A percentile compares a stretch with the other conserved stretches of the same genome.
Evolutionary conservation across 768 basidiomycete species (phyloP).

Genomic region (Cystobasidium onofrii): DNA sequence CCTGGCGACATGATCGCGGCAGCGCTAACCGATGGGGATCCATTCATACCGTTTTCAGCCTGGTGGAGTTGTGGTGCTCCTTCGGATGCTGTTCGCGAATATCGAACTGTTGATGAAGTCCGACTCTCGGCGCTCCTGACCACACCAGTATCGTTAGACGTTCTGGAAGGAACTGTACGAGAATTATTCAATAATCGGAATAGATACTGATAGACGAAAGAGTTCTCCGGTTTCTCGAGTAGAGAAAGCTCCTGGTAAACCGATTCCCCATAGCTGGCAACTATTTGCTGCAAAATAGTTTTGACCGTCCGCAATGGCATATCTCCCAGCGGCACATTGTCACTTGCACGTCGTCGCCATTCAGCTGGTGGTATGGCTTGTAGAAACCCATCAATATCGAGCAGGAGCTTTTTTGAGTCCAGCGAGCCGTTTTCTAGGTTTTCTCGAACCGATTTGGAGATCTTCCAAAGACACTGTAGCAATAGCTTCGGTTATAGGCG

Average conservation of each 20-base stretch:
- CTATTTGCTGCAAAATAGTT: slow-evolving; percentile 93
- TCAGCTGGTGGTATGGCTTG: slow-evolving; percentile 90
- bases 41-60: background rate
- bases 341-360: slow-evolving; percentile 84
- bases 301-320: slow-evolving; percentile 97
- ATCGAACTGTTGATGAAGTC: background rate
- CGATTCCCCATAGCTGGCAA: slow-evolving; percentile 81
- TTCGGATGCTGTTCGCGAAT: background rate
- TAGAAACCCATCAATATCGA: slow-evolving; percentile 86
- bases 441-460: slow-evolving; percentile 86
- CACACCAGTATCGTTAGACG: no score
- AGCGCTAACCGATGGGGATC: background rate
- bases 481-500: no score
- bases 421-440: slow-evolving; percentile 71
- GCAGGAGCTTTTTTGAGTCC: slow-evolving; percentile 79
- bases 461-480: slow-evolving; percentile 94
- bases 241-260: slow-evolving; percentile 83
- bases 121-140: no score
- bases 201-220: slow-evolving; percentile 90
- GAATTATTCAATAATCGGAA: slow-evolving; percentile 69
- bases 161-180: background rate
- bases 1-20: slow-evolving; percentile 5
- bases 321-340: slow-evolving; percentile 87
- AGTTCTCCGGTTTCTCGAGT: slow-evolving; percentile 94
- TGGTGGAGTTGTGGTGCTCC: background rate